phyloP scores from a whole-genome alignment of 2,329 filamentous ascomycete species.

The Chrysoporthe puriensis region DNA sequence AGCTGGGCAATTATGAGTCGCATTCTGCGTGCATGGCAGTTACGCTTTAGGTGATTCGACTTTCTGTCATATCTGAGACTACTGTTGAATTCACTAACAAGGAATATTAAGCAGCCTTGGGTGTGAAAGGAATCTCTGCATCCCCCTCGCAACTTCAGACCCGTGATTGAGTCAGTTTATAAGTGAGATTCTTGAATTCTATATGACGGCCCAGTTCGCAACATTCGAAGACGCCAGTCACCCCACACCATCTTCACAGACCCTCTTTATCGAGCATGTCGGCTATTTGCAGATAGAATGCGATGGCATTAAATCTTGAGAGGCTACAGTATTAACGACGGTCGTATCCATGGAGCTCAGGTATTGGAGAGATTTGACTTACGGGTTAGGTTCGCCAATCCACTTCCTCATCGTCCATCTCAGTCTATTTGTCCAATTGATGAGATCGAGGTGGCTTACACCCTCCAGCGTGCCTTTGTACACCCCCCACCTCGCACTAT shows the following conservation, averaged over 20 bases:
- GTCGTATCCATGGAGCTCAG: not conserved
- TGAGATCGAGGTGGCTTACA: constrained; percentile 67
- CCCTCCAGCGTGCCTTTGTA: constrained; percentile 66
- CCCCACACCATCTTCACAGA: constrained; percentile 40
- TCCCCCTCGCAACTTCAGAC: not conserved
- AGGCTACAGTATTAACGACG: not conserved
- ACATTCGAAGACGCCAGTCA: not conserved
- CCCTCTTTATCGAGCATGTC: constrained; percentile 75
- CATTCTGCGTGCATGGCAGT: no score
- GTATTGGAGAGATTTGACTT: constrained; percentile 38
- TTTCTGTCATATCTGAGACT: no score
- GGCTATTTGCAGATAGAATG: constrained; percentile 67
- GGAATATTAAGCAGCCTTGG: no score
- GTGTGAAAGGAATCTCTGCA: not conserved
- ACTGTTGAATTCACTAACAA: no score
- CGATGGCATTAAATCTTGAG: constrained; percentile 65
- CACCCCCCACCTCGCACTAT: constrained; percentile 63
- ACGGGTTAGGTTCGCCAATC: constrained; percentile 57
- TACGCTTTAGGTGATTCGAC: no score
- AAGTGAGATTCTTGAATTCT: not conserved
- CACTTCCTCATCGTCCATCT: constrained; percentile 58
- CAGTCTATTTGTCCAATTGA: constrained; percentile 69
- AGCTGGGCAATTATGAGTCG: no score
- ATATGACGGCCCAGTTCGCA: not conserved
- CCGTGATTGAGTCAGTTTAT: not conserved